Percentiles rank a stretch among this genome's conserved stretches.
These are phyloP conservation scores for Setaria viridis DNA, from an alignment of 202 grass and related monocot species.

Conservation along the genomic window DNA sequence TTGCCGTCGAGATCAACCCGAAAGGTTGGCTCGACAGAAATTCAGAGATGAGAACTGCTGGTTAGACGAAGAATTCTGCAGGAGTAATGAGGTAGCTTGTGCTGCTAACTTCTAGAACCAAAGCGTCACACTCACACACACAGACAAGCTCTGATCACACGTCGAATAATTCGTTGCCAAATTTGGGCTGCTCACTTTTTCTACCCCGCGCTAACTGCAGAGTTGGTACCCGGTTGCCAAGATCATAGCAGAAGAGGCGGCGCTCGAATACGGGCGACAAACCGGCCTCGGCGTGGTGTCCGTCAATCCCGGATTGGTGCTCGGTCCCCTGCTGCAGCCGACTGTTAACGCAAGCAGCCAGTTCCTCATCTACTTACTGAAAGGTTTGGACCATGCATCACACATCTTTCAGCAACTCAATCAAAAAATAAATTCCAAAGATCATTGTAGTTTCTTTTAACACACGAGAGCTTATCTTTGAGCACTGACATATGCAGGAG, in stretches of 20 bases:
- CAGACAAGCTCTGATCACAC: neutral
- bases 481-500: neutral
- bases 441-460: neutral
- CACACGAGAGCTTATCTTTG: neutral
- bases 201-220: slow-evolving; percentile 8
- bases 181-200: no score
- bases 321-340: slow-evolving; percentile 4
- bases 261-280: slow-evolving; percentile 46
- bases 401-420: neutral
- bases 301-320: slow-evolving; percentile 43
- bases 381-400: neutral
- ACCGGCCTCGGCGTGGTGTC: slow-evolving; percentile 42
- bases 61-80: slow-evolving; percentile 54
- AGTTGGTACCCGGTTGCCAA: slow-evolving; percentile 66
- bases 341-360: neutral
- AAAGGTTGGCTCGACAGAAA: slow-evolving; percentile 41
- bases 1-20: slow-evolving; percentile 41
- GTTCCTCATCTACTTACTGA: slow-evolving; percentile 23
- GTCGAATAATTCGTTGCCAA: neutral
- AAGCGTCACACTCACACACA: neutral
- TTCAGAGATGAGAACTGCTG: slow-evolving; percentile 54
- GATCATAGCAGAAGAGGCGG: slow-evolving; percentile 55
- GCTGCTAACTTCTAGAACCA: no score
- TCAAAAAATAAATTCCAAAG: neutral
- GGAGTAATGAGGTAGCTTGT: no score